A percentile compares a stretch with the other conserved stretches of the same genome.
These are phyloP conservation scores for Alliaria petiolata DNA, from an alignment of 345 rosid genomes.

Conservation along the genomic window DNA sequence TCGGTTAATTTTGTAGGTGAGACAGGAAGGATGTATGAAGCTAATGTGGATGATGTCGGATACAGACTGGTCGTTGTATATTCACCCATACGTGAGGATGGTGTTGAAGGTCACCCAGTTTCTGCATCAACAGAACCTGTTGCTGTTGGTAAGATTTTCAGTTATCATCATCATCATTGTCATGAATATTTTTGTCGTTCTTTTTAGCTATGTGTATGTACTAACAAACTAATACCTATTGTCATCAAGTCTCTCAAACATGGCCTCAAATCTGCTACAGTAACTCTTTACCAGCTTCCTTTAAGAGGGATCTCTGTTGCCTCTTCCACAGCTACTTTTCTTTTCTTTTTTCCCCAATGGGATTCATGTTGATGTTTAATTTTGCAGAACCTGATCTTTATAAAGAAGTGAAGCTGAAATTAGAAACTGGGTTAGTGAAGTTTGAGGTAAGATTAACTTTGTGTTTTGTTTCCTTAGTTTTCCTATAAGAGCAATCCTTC, in stretches of 20 bases:
- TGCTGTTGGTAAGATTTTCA: constrained; percentile 63
- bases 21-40: constrained; percentile 89
- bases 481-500: not conserved
- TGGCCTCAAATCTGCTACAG: not conserved
- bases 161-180: constrained; percentile 2
- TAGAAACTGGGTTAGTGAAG: constrained; percentile 85
- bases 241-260: not conserved
- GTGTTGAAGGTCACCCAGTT: constrained; percentile 90
- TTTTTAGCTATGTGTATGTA: not conserved
- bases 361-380: constrained; percentile 9
- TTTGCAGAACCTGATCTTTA: constrained; percentile 91
- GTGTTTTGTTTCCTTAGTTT: not conserved
- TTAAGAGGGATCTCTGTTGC: not conserved
- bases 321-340: not conserved
- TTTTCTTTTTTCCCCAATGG: not conserved
- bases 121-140: constrained; percentile 94
- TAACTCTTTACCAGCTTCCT: not conserved
- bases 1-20: constrained; percentile 60
- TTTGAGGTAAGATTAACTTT: constrained; percentile 60
- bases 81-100: constrained; percentile 89
- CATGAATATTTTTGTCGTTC: not conserved
- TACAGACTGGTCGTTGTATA: constrained; percentile 87
- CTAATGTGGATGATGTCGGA: constrained; percentile 99
- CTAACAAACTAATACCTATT: not conserved
- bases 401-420: constrained; percentile 88